These are phyloP conservation scores for Durusdinium trenchii DNA, from an alignment of 73 alveolate genomes.

Conservation along the genomic window DNA sequence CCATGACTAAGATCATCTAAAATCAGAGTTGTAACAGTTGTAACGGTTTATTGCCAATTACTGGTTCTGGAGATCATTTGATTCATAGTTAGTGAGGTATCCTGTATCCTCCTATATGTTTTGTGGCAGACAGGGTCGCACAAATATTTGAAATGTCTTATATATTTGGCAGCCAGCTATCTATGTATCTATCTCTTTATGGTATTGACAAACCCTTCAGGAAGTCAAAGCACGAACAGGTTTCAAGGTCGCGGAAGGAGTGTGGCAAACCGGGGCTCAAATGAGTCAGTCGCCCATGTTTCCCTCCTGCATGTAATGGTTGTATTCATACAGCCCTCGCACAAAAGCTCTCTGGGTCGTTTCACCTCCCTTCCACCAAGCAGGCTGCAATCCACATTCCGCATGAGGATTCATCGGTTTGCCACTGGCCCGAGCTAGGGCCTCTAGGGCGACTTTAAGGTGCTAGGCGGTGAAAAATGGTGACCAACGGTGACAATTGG, in stretches of 20 bases:
- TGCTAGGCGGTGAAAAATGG: background rate
- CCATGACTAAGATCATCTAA: too few relatives aligned
- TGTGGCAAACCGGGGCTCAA: background rate
- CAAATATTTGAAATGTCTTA: too few relatives aligned
- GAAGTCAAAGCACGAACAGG: background rate
- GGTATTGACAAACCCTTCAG: background rate
- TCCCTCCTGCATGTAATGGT: conserved; percentile 96
- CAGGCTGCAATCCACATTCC: conserved; percentile 53
- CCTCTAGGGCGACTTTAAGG: background rate
- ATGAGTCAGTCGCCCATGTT: background rate
- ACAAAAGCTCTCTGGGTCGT: conserved; percentile 74
- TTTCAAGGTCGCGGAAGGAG: background rate
- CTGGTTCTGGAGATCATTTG: too few relatives aligned
- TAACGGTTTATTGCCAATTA: too few relatives aligned
- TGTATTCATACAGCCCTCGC: conserved; percentile 96
- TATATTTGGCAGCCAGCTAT: too few relatives aligned
- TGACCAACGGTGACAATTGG: background rate
- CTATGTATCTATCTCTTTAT: too few relatives aligned
- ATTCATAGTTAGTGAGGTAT: too few relatives aligned
- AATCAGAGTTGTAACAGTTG: too few relatives aligned
- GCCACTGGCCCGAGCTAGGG: conserved; percentile 23
- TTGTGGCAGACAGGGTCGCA: too few relatives aligned
- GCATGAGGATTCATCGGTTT: conserved; percentile 73
- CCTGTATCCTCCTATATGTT: too few relatives aligned
- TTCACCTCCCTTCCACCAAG: conserved; percentile 70